Conservation (phyloP, 2,329 filamentous ascomycete genomes). For the Scleromitrula shiraiana region DNA sequence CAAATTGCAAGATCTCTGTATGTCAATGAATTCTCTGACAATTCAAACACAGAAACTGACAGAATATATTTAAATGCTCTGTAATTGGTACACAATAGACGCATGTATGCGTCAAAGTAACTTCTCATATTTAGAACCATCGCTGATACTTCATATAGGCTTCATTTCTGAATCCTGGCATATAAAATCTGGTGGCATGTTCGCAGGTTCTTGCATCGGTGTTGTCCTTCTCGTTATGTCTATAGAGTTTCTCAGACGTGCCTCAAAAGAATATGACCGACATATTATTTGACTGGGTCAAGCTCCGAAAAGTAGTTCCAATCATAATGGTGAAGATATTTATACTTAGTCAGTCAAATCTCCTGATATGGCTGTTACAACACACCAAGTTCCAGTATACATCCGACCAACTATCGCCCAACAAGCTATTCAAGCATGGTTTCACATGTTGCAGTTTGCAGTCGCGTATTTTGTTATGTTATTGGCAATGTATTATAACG, state of each 20-base stretch:
- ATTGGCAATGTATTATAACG: slow-evolving; percentile 55
- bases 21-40: slow-evolving; percentile 16
- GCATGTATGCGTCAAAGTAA: slow-evolving; percentile 39
- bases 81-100: slow-evolving; percentile 70
- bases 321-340: not conserved
- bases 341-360: not conserved
- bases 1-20: not conserved
- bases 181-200: slow-evolving; percentile 60
- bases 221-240: slow-evolving; percentile 64
- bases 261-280: slow-evolving; percentile 64
- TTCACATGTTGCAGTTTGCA: slow-evolving; percentile 65
- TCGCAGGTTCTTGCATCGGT: slow-evolving; percentile 73
- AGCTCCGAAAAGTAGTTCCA: slow-evolving; percentile 32
- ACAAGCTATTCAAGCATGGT: slow-evolving; percentile 55
- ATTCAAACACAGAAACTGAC: not conserved
- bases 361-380: not conserved
- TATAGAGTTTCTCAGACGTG: slow-evolving; percentile 65
- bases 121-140: not conserved
- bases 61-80: slow-evolving; percentile 55
- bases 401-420: slow-evolving; percentile 55
- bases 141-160: slow-evolving; percentile 14
- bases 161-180: slow-evolving; percentile 67
- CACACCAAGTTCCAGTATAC: slow-evolving; percentile 13
- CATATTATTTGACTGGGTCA: slow-evolving; percentile 53
- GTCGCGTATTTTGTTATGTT: slow-evolving; percentile 77